Base-by-base conservation (phyloP, 768 basidiomycete species). In the Pulveroboletus sp. region DNA sequence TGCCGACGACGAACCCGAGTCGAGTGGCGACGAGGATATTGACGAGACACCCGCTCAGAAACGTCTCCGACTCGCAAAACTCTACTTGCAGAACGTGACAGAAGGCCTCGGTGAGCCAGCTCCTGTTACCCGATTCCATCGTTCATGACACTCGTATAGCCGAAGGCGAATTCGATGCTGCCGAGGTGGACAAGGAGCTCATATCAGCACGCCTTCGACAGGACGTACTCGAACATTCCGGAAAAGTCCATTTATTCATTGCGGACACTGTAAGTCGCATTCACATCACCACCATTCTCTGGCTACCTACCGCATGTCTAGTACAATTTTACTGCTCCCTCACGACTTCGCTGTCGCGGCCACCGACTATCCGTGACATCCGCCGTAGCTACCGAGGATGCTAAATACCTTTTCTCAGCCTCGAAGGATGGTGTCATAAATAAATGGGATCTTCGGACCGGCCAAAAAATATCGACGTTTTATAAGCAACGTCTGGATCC, bases 1-100 rank as follows among this genome's bases (percentile, higher is more conserved):
- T 35, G 74, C 74, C 31, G 76, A 79, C 49, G 69, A 72, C 23
- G 84, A 83, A 52, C 75, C 69, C 14, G 78, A 75, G 3, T 76
- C 72, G 23, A 88, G 87, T 56, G 87, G 81, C 6, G 91, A 93
- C 35, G 93, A 97, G 58, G 85, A 94, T 57, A 80, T 84, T 55
- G 74, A 84, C 54, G 95, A 97, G 71, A 95, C 93, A 5, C 90
- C 93, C 2, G 93, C 92, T 0, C 84, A 93, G 74, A 99, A 98
- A 70, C 75, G 97, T 50, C 74, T 99, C 17, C 73, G 97, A 50
- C 72, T 99, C 33, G 94, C 95, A 5, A 88, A 93, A 66, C 67
- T 95, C 53, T 97, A 98, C 67, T 73, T 99, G 34, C 83, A 92
- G 51, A 85, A 77, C 52, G 83, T 98, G 13, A 90, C 90, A 66